Conservation (phyloP, 768 basidiomycete genomes). For the Tubosaeta sp. region DNA sequence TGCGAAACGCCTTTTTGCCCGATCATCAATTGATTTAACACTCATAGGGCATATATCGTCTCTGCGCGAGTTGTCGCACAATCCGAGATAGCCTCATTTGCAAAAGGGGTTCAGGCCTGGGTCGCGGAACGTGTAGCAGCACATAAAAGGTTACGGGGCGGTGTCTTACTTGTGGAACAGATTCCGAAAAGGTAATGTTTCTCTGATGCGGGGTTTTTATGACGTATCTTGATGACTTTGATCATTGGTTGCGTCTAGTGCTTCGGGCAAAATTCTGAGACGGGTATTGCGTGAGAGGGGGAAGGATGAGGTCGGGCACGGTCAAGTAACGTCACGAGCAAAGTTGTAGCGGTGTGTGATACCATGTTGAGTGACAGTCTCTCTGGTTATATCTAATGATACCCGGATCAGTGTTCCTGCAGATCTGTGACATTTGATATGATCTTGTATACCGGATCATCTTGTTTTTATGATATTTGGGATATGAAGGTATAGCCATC, state of each 20-base stretch:
- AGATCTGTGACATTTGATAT: background rate
- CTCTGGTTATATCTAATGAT: background rate
- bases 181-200: conserved; percentile 28
- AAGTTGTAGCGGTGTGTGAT: conserved; percentile 11
- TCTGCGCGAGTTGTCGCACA: conserved; percentile 14
- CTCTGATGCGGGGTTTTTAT: background rate
- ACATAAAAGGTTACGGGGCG: conserved; percentile 80
- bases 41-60: conserved; percentile 56
- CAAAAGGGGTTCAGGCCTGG: conserved; percentile 58
- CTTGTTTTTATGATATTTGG: background rate
- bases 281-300: conserved; percentile 69
- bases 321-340: conserved; percentile 16
- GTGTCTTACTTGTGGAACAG: conserved; percentile 53
- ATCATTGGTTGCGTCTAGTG: conserved; percentile 36
- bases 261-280: conserved; percentile 85
- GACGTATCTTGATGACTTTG: background rate
- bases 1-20: background rate
- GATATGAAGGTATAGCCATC: background rate
- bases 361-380: background rate
- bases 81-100: conserved; percentile 33
- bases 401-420: background rate
- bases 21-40: background rate
- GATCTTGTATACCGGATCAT: background rate
- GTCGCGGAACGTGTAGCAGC: conserved; percentile 60
- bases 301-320: conserved; percentile 44